A percentile compares a stretch with the other conserved stretches of the same genome.
phyloP scores from a whole-genome alignment of 1,139 yeast genomes.

The Petasospora fabianii region DNA sequence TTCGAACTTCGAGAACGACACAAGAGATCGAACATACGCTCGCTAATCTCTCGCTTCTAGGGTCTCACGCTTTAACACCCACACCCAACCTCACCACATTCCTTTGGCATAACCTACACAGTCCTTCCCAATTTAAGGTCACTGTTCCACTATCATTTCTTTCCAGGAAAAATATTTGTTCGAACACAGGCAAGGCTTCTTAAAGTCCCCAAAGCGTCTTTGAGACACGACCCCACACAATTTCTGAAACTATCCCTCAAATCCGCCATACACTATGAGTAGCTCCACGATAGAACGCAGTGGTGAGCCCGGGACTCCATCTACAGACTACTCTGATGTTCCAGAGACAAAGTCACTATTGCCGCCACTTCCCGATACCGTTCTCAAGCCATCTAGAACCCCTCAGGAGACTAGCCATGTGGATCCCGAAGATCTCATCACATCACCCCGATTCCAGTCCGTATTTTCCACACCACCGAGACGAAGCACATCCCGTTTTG shows the following conservation, averaged over 20 bases:
- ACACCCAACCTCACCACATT: too few species aligned
- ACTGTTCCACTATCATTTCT: too few species aligned
- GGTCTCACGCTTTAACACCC: too few species aligned
- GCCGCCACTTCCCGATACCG: slow-evolving; percentile 19
- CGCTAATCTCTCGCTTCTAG: too few species aligned
- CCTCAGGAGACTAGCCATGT: background rate
- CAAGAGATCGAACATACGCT: too few species aligned
- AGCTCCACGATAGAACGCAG: slow-evolving; percentile 1
- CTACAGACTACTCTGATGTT: slow-evolving; percentile 10
- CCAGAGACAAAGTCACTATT: slow-evolving; percentile 19
- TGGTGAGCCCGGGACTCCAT: slow-evolving; percentile 5
- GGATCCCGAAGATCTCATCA: background rate
- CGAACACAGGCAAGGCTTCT: too few species aligned
- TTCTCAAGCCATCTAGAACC: slow-evolving; percentile 6
- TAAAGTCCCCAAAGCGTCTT: too few species aligned
- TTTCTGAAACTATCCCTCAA: too few species aligned
- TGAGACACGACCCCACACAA: slow-evolving; percentile 1
- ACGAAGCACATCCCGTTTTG: slow-evolving; percentile 1
- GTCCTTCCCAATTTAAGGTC: too few species aligned
- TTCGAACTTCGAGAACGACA: too few species aligned
- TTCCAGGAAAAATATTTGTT: too few species aligned
- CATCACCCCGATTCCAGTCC: slow-evolving; percentile 2
- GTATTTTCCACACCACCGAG: slow-evolving; percentile 9
- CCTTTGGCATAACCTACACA: too few species aligned
- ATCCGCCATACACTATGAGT: slow-evolving; percentile 4